phyloP scores from a whole-genome alignment of 1,139 yeast genomes.

The Eremothecium sinecaudum region DNA sequence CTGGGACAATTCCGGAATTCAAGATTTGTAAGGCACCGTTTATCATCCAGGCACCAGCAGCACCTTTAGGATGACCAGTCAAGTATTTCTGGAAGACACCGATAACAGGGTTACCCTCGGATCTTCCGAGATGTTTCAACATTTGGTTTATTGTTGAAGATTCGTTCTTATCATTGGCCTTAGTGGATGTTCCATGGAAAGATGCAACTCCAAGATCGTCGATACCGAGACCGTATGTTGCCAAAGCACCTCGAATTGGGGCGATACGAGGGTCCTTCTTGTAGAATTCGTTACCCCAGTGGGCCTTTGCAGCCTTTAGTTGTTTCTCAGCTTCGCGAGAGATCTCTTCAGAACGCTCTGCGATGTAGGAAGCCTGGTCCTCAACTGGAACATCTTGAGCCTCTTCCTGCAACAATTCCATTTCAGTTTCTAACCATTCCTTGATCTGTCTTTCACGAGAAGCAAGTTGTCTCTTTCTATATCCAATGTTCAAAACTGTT shows the following conservation, averaged over 20 bases:
- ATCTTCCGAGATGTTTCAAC: slow-evolving; percentile 92
- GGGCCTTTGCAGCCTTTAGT: slow-evolving; percentile 78
- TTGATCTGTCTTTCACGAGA: slow-evolving; percentile 71
- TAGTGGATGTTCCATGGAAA: slow-evolving; percentile 99
- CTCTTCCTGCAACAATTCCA: slow-evolving; percentile 61
- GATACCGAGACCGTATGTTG: slow-evolving; percentile 81
- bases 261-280: slow-evolving; percentile 88
- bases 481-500: slow-evolving; percentile 77
- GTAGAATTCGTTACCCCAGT: slow-evolving; percentile 95
- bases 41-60: slow-evolving; percentile 99
- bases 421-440: slow-evolving; percentile 77
- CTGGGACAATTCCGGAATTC: slow-evolving; percentile 92
- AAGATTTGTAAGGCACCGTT: slow-evolving; percentile 94
- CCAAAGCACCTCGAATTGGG: slow-evolving; percentile 94
- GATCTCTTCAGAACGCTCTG: slow-evolving; percentile 83
- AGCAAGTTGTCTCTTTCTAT: slow-evolving; percentile 87
- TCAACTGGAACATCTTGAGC: slow-evolving; percentile 47
- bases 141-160: slow-evolving; percentile 80
- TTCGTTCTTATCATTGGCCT: slow-evolving; percentile 97
- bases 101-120: slow-evolving; percentile 93
- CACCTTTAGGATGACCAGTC: slow-evolving; percentile 99
- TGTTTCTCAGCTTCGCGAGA: slow-evolving; percentile 79
- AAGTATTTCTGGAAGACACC: slow-evolving; percentile 98
- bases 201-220: slow-evolving; percentile 96
- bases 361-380: slow-evolving; percentile 44